These are phyloP conservation scores for Solanum appendiculatum DNA, from an alignment of 257 asterid species.

Conservation along the genomic window DNA sequence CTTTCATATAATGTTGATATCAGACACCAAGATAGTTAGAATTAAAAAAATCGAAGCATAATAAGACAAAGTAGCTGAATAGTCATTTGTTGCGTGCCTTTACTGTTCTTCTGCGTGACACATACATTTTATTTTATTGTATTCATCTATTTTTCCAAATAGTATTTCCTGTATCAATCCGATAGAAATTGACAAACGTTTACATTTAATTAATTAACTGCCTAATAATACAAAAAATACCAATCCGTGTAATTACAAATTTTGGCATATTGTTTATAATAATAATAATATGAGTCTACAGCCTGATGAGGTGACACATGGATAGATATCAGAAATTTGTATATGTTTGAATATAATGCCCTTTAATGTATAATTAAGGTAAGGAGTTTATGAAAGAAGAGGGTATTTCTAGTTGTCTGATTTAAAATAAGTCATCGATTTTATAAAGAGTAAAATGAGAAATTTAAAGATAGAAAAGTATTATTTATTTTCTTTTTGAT, in stretches of 20 bases:
- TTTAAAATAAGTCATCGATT: not conserved
- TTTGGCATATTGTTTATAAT: constrained; percentile 13
- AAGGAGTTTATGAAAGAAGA: not conserved
- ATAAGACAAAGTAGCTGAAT: constrained; percentile 14
- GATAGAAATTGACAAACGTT: constrained; percentile 12
- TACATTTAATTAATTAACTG: constrained; percentile 6
- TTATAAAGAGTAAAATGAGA: no score
- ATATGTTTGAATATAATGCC: not conserved
- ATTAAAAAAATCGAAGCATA: not conserved
- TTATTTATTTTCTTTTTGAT: no score
- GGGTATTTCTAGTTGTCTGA: not conserved
- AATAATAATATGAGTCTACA: not conserved
- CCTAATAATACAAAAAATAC: not conserved
- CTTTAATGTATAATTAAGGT: not conserved
- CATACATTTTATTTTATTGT: not conserved
- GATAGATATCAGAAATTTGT: not conserved
- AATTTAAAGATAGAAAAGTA: no score
- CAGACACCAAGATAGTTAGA: not conserved
- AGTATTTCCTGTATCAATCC: constrained; percentile 1
- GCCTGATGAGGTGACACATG: not conserved
- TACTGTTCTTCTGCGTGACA: constrained; percentile 26
- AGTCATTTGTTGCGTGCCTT: constrained; percentile 53
- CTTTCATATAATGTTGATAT: not conserved
- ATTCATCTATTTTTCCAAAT: not conserved
- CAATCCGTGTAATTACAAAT: constrained; percentile 19